Base-by-base conservation (phyloP, 345 rosid species). In the Murraya paniculata region DNA sequence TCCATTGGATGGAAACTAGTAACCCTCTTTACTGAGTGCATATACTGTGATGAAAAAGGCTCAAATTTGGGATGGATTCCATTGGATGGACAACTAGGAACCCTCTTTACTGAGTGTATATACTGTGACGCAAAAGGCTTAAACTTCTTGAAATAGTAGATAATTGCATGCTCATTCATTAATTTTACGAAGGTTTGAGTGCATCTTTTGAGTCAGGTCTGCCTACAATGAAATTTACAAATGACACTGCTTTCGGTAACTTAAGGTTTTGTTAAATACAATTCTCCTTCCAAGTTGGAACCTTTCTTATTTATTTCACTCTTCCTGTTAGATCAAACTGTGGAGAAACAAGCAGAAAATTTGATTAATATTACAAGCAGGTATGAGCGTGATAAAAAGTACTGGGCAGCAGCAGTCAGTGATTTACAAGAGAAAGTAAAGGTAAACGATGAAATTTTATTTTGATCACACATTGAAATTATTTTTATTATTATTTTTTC, bases 291-390 rank as follows among this genome's bases (percentile, higher is more conserved):
- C 24, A 57, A 57, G 45, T 67, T 35, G 11, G n/a, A 60, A n/a
- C 60, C 30, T 30, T 11, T 79, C 64, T 68, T 35, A 64, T 30
- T 27, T 39, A 18, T 18, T 59, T 50, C 33, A 6, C 25, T 56
- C 58, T 75, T 30, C 48, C 24, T 81, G 69, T 64, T 82, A 95
- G 98, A 91, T 82, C 88, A 88, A 84, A 89, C 93, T 48, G 85
- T 95, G 64, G 88, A 81, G 83, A 83, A 87, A 77, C 94, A 95
- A 86, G 89, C 90, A 7, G 89, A 90, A 73, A 85, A 76, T 82
- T 79, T 96, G 78, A 89, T 85, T 87, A 86, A 74, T 65, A 80
- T 91, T 50, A 88, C 87, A 31, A 82, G 79, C 80, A 88, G 71
- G 77, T 91, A 94, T 77, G 93, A 87, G 68, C 83, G 58, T 76